phyloP scores from a whole-genome alignment of 176 grass and related monocot species.

The Miscanthus lutarioriparius region DNA sequence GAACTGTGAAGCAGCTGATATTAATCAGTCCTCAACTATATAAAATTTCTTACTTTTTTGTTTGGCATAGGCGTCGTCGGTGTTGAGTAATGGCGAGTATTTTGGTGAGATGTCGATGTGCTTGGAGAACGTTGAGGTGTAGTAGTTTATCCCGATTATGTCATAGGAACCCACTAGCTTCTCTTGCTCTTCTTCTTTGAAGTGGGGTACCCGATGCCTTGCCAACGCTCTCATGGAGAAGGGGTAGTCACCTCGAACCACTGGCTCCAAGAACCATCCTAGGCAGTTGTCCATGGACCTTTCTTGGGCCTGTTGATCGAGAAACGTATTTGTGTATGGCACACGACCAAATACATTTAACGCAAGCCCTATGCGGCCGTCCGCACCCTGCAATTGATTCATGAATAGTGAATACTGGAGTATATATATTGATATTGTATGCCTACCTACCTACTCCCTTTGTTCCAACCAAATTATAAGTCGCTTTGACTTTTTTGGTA shows the following conservation, averaged over 20 bases:
- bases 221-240: conserved; percentile 5
- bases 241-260: conserved; percentile 31
- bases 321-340: not conserved
- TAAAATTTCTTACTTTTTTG: not conserved
- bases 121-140: not conserved
- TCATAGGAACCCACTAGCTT: not conserved
- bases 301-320: not conserved
- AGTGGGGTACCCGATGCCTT: not conserved
- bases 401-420: no score
- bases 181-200: not conserved
- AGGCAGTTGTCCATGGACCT: conserved; percentile 6
- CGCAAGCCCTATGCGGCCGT: not conserved
- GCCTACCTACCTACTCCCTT: no score
- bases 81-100: not conserved
- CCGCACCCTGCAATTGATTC: not conserved
- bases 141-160: not conserved
- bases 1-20: no score
- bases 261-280: conserved; percentile 19
- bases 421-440: no score
- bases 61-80: not conserved
- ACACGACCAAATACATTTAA: not conserved
- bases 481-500: no score
- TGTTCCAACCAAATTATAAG: no score
- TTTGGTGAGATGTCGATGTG: not conserved
- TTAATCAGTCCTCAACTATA: no score